These are phyloP conservation scores for Mycena alexandri DNA, from an alignment of 768 basidiomycete species.

Conservation along the genomic window DNA sequence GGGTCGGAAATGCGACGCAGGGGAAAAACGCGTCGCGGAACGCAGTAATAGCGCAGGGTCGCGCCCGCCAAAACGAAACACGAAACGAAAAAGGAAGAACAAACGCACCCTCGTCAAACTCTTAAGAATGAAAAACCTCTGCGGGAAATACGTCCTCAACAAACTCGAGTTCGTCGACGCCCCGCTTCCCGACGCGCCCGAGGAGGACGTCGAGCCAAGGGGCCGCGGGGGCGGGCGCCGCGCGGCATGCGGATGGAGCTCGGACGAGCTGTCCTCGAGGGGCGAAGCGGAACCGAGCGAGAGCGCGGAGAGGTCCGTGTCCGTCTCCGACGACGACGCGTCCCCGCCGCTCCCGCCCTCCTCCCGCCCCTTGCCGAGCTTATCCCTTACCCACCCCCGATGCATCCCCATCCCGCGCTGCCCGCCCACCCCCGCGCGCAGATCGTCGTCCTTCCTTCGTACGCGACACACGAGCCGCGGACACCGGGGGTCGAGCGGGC, in stretches of 20 bases:
- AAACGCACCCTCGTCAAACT: constrained; percentile 79
- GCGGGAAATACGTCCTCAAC: constrained; percentile 80
- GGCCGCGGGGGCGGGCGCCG: constrained; percentile 34
- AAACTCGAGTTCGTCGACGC: constrained; percentile 80
- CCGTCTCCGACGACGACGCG: constrained; percentile 26
- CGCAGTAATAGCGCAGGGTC: too few species aligned
- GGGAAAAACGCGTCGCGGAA: background rate
- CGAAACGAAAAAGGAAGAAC: background rate
- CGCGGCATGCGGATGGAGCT: too few species aligned
- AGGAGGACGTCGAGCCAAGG: background rate
- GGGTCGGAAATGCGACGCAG: background rate
- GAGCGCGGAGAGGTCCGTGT: constrained; percentile 42
- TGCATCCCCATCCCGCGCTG: constrained; percentile 92
- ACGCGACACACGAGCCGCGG: constrained; percentile 87
- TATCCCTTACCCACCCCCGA: constrained; percentile 79
- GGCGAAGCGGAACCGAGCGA: constrained; percentile 46
- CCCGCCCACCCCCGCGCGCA: constrained; percentile 90
- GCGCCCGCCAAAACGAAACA: too few species aligned
- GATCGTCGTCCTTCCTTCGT: constrained; percentile 84
- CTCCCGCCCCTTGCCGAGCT: constrained; percentile 3
- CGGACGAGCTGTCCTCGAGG: too few species aligned
- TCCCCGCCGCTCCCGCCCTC: too few species aligned
- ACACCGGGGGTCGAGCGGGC: constrained; percentile 79
- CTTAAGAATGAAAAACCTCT: constrained; percentile 92
- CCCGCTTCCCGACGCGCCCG: too few species aligned